Conservation (phyloP, 2,329 filamentous ascomycete species). For the Ophiocordyceps sinensis region DNA sequence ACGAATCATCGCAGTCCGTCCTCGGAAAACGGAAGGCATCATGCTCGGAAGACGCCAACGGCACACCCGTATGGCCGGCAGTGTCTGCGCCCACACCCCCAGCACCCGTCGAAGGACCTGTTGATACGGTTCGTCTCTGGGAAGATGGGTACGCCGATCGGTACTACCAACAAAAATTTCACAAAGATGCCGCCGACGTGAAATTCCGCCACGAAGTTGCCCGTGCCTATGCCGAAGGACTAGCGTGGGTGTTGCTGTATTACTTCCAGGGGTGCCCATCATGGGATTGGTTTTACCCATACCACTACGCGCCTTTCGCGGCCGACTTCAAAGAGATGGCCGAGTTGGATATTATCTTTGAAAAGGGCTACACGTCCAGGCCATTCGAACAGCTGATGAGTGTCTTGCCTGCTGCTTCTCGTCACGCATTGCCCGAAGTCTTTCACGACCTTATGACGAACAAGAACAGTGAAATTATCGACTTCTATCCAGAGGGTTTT, state of each 20-base stretch:
- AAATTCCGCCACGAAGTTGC: slow-evolving; percentile 84
- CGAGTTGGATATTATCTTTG: slow-evolving; percentile 66
- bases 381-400: slow-evolving; percentile 99
- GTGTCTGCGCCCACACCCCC: slow-evolving; percentile 22
- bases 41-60: slow-evolving; percentile 45
- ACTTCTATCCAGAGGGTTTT: slow-evolving; percentile 95
- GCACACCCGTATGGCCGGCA: slow-evolving; percentile 46
- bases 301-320: slow-evolving; percentile 96
- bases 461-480: slow-evolving; percentile 78
- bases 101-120: slow-evolving; percentile 42
- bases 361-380: slow-evolving; percentile 70
- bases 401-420: slow-evolving; percentile 83
- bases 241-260: slow-evolving; percentile 90
- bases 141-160: slow-evolving; percentile 89
- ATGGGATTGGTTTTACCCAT: slow-evolving; percentile 99
- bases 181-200: slow-evolving; percentile 64
- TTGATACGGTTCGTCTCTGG: slow-evolving; percentile 82
- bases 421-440: slow-evolving; percentile 73
- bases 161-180: slow-evolving; percentile 96
- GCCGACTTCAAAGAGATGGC: slow-evolving; percentile 80
- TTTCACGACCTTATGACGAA: slow-evolving; percentile 89
- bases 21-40: slow-evolving; percentile 68
- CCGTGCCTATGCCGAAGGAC: slow-evolving; percentile 80
- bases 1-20: slow-evolving; percentile 30
- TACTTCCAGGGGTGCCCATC: slow-evolving; percentile 97